These are phyloP conservation scores for Pythium sukuiense DNA, from an alignment of 352 stramenopile species.

Conservation along the genomic window DNA sequence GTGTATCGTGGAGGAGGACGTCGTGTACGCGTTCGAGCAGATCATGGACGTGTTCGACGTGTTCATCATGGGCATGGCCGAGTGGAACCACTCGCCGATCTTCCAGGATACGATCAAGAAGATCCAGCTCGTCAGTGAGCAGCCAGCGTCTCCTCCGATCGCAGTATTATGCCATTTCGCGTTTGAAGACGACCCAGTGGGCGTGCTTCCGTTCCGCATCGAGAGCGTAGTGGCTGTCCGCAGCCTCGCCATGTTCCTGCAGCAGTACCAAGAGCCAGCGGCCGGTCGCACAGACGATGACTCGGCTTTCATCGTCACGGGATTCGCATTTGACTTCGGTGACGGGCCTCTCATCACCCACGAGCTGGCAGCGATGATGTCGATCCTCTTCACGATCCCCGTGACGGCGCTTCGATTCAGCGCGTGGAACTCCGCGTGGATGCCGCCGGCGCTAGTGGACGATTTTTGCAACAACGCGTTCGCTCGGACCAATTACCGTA, in stretches of 20 bases:
- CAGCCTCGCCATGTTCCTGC: not conserved
- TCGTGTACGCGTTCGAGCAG: slow-evolving; percentile 8
- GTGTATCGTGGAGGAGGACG: slow-evolving; percentile 5
- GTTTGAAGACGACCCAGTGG: slow-evolving; percentile 6
- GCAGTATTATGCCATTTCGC: slow-evolving; percentile 1
- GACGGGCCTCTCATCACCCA: not conserved
- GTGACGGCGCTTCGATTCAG: slow-evolving; percentile 9
- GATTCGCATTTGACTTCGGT: slow-evolving; percentile 10
- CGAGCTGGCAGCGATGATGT: not conserved
- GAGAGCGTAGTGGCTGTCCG: slow-evolving; percentile 6
- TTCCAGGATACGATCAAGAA: not conserved
- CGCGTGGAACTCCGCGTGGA: not conserved
- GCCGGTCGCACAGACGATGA: not conserved
- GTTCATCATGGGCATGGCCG: slow-evolving; percentile 4
- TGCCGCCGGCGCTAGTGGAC: not conserved
- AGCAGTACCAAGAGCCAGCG: not conserved
- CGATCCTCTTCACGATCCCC: not conserved
- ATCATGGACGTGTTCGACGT: slow-evolving; percentile 16
- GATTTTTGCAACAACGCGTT: slow-evolving; percentile 3
- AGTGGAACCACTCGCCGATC: slow-evolving; percentile 16
- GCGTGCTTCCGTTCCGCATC: not conserved
- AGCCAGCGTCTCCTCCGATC: not conserved
- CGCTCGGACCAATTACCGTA: not conserved
- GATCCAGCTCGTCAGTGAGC: not conserved
- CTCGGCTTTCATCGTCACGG: slow-evolving; percentile 1